These are phyloP conservation scores for Cordyceps militaris DNA, from an alignment of 2,329 filamentous ascomycete genomes.

Conservation along the genomic window DNA sequence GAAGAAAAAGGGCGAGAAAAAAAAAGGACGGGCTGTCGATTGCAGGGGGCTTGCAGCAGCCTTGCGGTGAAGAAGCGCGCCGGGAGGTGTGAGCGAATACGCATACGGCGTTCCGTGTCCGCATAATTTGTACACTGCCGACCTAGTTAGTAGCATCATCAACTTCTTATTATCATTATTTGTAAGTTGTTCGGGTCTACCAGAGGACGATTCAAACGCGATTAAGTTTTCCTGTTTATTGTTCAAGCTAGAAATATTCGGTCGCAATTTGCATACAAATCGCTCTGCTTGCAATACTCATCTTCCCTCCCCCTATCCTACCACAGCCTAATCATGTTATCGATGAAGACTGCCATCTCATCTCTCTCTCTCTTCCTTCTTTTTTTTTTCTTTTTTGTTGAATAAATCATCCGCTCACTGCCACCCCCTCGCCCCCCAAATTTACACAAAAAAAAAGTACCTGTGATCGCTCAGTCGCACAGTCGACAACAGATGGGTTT, in stretches of 20 bases:
- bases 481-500: too few species aligned
- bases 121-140: background rate
- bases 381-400: background rate
- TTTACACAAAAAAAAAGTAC: too few species aligned
- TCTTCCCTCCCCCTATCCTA: too few species aligned
- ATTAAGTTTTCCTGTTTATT: too few species aligned
- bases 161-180: too few species aligned
- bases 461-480: too few species aligned
- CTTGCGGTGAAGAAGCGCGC: background rate
- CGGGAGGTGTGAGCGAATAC: background rate
- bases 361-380: background rate
- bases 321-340: too few species aligned
- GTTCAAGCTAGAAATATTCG: background rate
- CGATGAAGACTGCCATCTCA: background rate
- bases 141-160: too few species aligned
- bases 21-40: background rate
- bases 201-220: too few species aligned
- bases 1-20: background rate
- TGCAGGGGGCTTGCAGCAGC: background rate
- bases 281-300: too few species aligned
- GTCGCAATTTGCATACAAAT: background rate
- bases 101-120: background rate
- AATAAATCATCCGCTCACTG: background rate
- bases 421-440: too few species aligned
- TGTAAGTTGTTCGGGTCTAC: too few species aligned